phyloP scores from a whole-genome alignment of 1,139 yeast genomes.

The Pichia inconspicua region DNA sequence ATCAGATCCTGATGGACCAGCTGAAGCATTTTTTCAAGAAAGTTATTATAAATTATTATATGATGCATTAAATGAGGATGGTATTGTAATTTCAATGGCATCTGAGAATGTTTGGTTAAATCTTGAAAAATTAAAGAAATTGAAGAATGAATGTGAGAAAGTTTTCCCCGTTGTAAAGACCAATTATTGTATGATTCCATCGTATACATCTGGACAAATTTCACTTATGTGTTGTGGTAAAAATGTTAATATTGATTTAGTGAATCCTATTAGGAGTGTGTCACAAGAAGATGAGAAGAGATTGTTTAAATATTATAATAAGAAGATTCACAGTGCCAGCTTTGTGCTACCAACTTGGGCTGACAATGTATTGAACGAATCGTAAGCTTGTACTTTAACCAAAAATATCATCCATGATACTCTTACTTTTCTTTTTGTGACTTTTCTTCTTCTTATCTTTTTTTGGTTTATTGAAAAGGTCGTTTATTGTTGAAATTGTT shows the following conservation, averaged over 20 bases:
- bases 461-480: not conserved
- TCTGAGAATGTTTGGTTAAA: slow-evolving; percentile 93
- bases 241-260: slow-evolving; percentile 41
- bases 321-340: slow-evolving; percentile 64
- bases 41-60: slow-evolving; percentile 68
- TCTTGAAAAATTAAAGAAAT: slow-evolving; percentile 52
- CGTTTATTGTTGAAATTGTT: too few species aligned
- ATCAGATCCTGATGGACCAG: slow-evolving; percentile 98
- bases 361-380: slow-evolving; percentile 15
- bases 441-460: slow-evolving; percentile 29
- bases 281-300: slow-evolving; percentile 40
- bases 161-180: slow-evolving; percentile 81
- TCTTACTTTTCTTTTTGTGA: slow-evolving; percentile 38
- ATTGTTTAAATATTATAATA: slow-evolving; percentile 65
- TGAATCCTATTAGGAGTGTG: slow-evolving; percentile 48
- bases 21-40: slow-evolving; percentile 82
- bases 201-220: slow-evolving; percentile 93
- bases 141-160: slow-evolving; percentile 50
- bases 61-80: slow-evolving; percentile 53
- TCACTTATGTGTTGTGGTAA: slow-evolving; percentile 81
- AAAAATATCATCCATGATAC: slow-evolving; percentile 55
- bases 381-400: slow-evolving; percentile 25
- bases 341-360: slow-evolving; percentile 91
- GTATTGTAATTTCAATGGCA: slow-evolving; percentile 74
- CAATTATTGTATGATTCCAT: slow-evolving; percentile 85